Evolutionary conservation across 768 basidiomycete species (phyloP).

Genomic region (Coprinopsis cinerea): DNA sequence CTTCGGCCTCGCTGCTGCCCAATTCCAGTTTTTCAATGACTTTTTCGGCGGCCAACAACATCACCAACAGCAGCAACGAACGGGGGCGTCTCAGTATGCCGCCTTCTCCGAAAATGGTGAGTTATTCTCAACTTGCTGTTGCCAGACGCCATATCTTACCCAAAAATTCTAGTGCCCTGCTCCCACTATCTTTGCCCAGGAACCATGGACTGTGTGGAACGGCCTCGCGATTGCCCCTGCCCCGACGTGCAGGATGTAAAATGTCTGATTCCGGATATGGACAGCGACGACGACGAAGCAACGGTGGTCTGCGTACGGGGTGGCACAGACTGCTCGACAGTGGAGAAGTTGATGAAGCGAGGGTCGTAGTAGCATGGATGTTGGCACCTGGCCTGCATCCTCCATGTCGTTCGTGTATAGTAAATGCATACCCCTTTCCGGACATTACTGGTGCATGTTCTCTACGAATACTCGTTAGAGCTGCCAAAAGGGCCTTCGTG

Average conservation of each 20-base stretch:
- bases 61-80: slow-evolving; percentile 55
- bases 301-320: slow-evolving; percentile 73
- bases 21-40: slow-evolving; percentile 75
- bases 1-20: slow-evolving; percentile 42
- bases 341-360: slow-evolving; percentile 47
- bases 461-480: too few species aligned
- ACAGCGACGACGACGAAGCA: slow-evolving; percentile 39
- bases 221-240: slow-evolving; percentile 70
- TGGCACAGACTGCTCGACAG: slow-evolving; percentile 50
- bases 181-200: slow-evolving; percentile 70
- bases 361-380: not conserved
- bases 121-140: too few species aligned
- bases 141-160: too few species aligned
- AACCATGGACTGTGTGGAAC: slow-evolving; percentile 63
- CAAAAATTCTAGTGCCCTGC: slow-evolving; percentile 55
- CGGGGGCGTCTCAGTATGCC: slow-evolving; percentile 57
- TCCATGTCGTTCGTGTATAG: too few species aligned
- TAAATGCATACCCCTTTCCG: too few species aligned
- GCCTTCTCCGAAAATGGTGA: slow-evolving; percentile 60
- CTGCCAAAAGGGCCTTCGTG: too few species aligned
- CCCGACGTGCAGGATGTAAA: slow-evolving; percentile 72
- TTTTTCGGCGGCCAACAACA: slow-evolving; percentile 61
- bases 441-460: too few species aligned
- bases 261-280: slow-evolving; percentile 64
- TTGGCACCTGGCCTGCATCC: not conserved